phyloP scores from a whole-genome alignment of 371 early-diverging fungal species.

The Ordospora pajunii region DNA sequence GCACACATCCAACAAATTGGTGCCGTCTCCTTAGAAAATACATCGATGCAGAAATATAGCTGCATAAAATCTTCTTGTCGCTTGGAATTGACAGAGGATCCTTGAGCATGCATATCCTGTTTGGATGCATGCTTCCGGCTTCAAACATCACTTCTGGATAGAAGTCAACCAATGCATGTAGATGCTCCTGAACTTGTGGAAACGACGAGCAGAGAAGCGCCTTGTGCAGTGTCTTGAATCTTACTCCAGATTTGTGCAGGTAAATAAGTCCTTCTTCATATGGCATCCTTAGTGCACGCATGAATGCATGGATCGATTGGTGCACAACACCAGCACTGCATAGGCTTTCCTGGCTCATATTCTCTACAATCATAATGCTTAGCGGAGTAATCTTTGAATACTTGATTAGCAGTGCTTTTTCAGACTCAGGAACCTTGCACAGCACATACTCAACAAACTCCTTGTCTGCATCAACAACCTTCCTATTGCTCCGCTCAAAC shows the following conservation, averaged over 20 bases:
- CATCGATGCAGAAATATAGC: background rate
- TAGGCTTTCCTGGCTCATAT: background rate
- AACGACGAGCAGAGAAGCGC: constrained; percentile 2
- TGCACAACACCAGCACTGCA: background rate
- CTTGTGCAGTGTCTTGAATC: background rate
- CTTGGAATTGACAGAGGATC: constrained; percentile 23
- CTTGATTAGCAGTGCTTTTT: background rate
- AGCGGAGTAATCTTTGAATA: constrained; percentile 15
- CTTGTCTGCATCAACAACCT: background rate
- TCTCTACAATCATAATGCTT: background rate
- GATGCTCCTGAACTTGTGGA: constrained; percentile 9
- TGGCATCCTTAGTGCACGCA: background rate
- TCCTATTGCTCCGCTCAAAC: background rate
- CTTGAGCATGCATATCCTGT: background rate
- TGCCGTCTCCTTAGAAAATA: constrained; percentile 1
- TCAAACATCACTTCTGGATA: constrained; percentile 28
- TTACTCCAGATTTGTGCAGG: background rate
- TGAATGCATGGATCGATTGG: background rate
- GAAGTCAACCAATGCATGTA: background rate
- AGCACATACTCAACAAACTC: background rate
- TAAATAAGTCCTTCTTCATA: background rate
- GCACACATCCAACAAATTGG: background rate
- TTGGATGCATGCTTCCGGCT: background rate
- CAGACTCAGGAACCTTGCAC: background rate
- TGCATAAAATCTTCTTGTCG: background rate